Percentiles rank a stretch among this genome's conserved stretches.
phyloP scores from a whole-genome alignment of 2,329 filamentous ascomycete genomes.

The Verticillium longisporum region DNA sequence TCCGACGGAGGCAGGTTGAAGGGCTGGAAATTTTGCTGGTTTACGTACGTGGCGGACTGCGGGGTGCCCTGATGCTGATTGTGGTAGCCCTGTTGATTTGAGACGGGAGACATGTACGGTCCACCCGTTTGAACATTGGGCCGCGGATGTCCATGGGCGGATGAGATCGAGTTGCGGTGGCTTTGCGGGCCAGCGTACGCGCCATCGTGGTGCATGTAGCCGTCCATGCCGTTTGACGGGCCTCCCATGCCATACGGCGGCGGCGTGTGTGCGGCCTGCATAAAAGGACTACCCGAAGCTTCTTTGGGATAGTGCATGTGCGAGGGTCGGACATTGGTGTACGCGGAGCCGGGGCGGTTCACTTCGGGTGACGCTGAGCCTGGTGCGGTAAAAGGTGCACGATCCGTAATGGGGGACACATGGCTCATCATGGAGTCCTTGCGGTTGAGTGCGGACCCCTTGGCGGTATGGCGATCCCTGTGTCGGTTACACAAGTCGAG shows the following conservation, averaged over 20 bases:
- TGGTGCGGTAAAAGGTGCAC: slow-evolving; percentile 30
- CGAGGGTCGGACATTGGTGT: slow-evolving; percentile 29
- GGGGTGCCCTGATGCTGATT: slow-evolving; percentile 37
- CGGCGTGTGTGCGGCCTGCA: slow-evolving; percentile 36
- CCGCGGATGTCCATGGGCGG: slow-evolving; percentile 34
- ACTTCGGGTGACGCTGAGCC: slow-evolving; percentile 41
- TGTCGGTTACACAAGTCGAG: slow-evolving; percentile 87
- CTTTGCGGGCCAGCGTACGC: slow-evolving; percentile 23
- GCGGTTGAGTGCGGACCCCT: slow-evolving; percentile 68
- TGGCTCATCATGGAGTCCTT: slow-evolving; percentile 61
- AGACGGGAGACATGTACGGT: slow-evolving; percentile 46
- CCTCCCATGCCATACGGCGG: slow-evolving; percentile 23
- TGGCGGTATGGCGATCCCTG: slow-evolving; percentile 72
- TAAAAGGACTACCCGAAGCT: slow-evolving; percentile 35
- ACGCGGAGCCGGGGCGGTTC: slow-evolving; percentile 34
- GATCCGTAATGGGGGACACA: slow-evolving; percentile 34
- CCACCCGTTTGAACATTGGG: slow-evolving; percentile 39
- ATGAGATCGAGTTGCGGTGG: slow-evolving; percentile 26
- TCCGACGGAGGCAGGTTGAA: slow-evolving; percentile 58
- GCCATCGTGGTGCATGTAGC: slow-evolving; percentile 34
- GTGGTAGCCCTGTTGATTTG: slow-evolving; percentile 41
- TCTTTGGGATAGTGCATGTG: slow-evolving; percentile 40
- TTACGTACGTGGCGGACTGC: slow-evolving; percentile 44
- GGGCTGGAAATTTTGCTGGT: slow-evolving; percentile 54
- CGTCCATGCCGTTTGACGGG: slow-evolving; percentile 29